Evolutionary conservation across 2,329 filamentous ascomycete genomes (phyloP).

Genomic region (Hymenoscyphus fraxineus): DNA sequence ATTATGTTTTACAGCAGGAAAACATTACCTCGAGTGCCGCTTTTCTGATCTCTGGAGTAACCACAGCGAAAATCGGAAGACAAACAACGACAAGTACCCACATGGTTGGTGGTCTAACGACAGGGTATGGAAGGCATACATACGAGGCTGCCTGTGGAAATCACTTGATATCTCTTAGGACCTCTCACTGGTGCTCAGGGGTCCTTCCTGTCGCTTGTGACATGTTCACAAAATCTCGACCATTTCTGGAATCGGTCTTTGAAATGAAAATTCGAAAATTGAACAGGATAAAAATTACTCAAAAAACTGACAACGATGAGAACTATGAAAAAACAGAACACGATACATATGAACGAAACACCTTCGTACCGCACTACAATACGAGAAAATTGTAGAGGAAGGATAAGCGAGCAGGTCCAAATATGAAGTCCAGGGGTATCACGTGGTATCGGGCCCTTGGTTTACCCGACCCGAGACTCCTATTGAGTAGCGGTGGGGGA

Average conservation of each 20-base stretch:
- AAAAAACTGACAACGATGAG: no score
- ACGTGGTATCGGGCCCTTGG: no score
- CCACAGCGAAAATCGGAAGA: neutral
- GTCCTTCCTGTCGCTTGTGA: neutral
- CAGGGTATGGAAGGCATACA: neutral
- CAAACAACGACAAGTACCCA: neutral
- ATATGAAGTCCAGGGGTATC: no score
- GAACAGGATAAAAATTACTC: neutral
- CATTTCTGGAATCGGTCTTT: neutral
- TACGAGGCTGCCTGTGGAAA: neutral
- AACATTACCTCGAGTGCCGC: neutral
- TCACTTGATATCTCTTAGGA: neutral
- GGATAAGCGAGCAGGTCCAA: no score
- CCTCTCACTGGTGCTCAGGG: neutral
- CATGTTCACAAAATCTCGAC: neutral
- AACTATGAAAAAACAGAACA: no score
- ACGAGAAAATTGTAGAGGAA: no score
- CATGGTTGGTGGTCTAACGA: neutral
- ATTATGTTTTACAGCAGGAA: neutral
- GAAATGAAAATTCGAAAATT: neutral
- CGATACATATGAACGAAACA: no score
- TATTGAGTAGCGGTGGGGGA: conserved; percentile 3
- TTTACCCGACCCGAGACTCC: no score
- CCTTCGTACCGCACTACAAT: no score
- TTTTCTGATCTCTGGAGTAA: neutral